Base-by-base conservation (phyloP, 2,329 filamentous ascomycete species). In the Aspergillus calidoustus region DNA sequence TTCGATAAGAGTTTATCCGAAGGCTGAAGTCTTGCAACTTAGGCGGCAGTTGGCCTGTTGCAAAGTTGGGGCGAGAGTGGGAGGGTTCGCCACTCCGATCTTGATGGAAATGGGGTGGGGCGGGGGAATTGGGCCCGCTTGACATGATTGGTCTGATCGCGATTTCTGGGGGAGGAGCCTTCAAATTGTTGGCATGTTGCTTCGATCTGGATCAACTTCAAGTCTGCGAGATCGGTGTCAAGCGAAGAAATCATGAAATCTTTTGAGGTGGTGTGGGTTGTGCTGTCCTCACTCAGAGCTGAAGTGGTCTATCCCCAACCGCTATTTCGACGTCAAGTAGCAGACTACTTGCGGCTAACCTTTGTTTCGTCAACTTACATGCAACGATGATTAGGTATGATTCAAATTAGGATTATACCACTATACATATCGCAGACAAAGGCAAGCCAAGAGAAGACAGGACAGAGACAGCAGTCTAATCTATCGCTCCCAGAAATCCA, bases 401-500 rank as follows among this genome's bases (percentile, higher is more conserved):
- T 41, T 41, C 34, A 41, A 15, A 41, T 41, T 41, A 41, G 34
- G 34, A 41, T 41, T 41, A 41, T 41, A 15, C 34, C 34, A 15
- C 34, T 41, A 41, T 41, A 41, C 34, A 41, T 41, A 41, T 41
- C 34, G 34, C 34, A 23, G 22, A 48, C 9, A 48, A 48, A 17
- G 19, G 19, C 19, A 19, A 19, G 19, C 1, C 19, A 19, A 43
- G 13, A 54, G 31, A 23, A 54, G 25, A 23, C 51, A 54, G 23
- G 11, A 54, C 19, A 54, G 38, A 22, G 25, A 48, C n/a, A 54
- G 15, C 30, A 38, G 31, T 54, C 51, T 43, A 54, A 54, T 54
- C 51, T 54, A 54, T 54, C 51, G 51, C 51, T 54, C 49, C 49
- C 49, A 52, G 28, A 43, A 23, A 41, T 15, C 23, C 28, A 51